These are phyloP conservation scores for Colletotrichum sp. DNA, from an alignment of 2,329 filamentous ascomycete genomes.

Conservation along the genomic window DNA sequence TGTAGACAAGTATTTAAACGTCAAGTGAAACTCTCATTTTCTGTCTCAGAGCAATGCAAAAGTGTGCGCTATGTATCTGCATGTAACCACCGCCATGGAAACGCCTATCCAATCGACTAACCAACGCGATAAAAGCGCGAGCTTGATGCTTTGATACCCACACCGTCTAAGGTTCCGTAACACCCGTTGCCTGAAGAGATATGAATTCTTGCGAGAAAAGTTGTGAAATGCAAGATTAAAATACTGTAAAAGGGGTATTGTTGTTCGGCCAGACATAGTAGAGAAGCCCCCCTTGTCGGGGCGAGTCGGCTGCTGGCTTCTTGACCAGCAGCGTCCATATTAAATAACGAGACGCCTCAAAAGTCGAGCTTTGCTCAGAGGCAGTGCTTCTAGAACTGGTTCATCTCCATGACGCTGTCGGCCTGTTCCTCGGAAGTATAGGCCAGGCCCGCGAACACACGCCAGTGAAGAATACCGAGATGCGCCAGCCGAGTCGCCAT, in stretches of 20 bases:
- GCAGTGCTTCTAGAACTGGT: slow-evolving; percentile 22
- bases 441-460: slow-evolving; percentile 80
- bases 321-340: not conserved
- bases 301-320: not conserved
- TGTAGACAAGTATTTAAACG: not conserved
- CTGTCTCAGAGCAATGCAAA: slow-evolving; percentile 15
- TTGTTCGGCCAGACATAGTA: slow-evolving; percentile 19
- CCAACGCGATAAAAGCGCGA: slow-evolving; percentile 2
- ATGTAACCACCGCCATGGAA: slow-evolving; percentile 9
- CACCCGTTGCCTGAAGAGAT: not conserved
- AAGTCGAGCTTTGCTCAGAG: not conserved
- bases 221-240: slow-evolving; percentile 19
- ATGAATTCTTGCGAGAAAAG: slow-evolving; percentile 12
- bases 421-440: slow-evolving; percentile 57
- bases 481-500: slow-evolving; percentile 83
- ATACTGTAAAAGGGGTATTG: slow-evolving; percentile 23
- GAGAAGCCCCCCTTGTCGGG: slow-evolving; percentile 2
- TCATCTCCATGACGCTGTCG: slow-evolving; percentile 36
- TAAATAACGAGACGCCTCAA: not conserved
- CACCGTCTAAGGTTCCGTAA: slow-evolving; percentile 17
- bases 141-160: slow-evolving; percentile 13
- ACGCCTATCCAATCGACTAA: slow-evolving; percentile 13
- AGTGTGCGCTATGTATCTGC: slow-evolving; percentile 18
- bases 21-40: slow-evolving; percentile 9
- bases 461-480: slow-evolving; percentile 86